A percentile compares a stretch with the other conserved stretches of the same genome.
Conservation (phyloP, 441 rosid species). For the Cnidoscolus chayamansa region DNA sequence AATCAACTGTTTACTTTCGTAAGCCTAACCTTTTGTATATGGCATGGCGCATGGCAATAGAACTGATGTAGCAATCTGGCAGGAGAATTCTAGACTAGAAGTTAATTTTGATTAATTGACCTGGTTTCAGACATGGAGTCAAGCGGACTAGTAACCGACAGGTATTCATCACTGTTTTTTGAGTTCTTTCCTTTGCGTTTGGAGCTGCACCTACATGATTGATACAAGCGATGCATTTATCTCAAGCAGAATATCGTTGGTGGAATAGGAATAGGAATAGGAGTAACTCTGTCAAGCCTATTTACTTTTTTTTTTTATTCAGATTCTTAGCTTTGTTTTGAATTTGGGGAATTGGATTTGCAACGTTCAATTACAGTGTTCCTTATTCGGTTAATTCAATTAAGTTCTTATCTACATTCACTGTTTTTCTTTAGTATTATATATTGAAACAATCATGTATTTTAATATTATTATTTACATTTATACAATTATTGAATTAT, state of each 20-base stretch:
- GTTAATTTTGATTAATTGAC: not conserved
- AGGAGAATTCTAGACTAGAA: not conserved
- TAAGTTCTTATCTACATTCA: too few species aligned
- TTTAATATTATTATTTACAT: too few species aligned
- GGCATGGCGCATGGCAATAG: slow-evolving; percentile 1
- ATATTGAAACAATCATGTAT: too few species aligned
- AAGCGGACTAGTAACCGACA: not conserved
- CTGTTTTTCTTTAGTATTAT: too few species aligned
- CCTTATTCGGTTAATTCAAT: too few species aligned
- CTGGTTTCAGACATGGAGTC: not conserved
- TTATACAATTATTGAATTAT: too few species aligned
- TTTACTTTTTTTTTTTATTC: too few species aligned
- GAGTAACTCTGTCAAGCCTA: too few species aligned
- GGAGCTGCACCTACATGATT: slow-evolving; percentile 11
- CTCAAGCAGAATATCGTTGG: not conserved
- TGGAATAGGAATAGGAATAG: too few species aligned
- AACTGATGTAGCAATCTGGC: not conserved
- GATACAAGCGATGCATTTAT: not conserved
- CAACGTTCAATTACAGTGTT: too few species aligned
- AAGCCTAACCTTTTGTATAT: slow-evolving; percentile 11
- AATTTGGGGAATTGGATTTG: too few species aligned
- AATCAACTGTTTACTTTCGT: not conserved
- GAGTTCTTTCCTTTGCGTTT: not conserved
- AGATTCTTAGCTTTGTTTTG: too few species aligned
- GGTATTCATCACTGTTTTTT: not conserved